Base-by-base conservation (phyloP, 257 asterid species). In the Voacanga thouarsii region DNA sequence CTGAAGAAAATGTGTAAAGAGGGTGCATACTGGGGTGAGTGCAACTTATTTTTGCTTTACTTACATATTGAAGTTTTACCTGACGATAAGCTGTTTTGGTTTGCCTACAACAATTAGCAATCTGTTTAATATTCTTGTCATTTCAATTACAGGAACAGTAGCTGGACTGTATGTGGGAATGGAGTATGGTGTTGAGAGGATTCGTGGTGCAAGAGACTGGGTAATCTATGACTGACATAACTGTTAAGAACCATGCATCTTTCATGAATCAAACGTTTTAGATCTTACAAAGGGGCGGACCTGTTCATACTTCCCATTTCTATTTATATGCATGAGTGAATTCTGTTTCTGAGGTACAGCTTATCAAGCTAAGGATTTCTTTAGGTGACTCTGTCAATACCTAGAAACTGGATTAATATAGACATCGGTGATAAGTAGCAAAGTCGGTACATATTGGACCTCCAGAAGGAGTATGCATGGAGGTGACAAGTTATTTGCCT, bases 21-120 rank as follows among this genome's bases (percentile, higher is more conserved):
- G 84, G 97, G 94, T 73, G 98, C 94, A 81, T 90, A 90, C 79
- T 92, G 98, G 98, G 98, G 98, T 94, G 74, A 84, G 97, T 80
- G 9, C 23, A 59, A 30, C 75, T 69, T 80, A 24, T 67, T 66
- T 82, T 47, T 47, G 30, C 76, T 60, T 50, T 74, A 6, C 30
- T 5, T n/a, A 2, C 67, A 45, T 71, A 12, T 45, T 59, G 53
- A 10, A 49, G 49, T 65, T 21, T 21, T 12, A 55, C 60, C 55
- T 24, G 39, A 56, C 12, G 8, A 37, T 16, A 1, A 26, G 45
- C 39, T 14, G 10, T 64, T 50, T 71, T 66, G 30, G 33, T 23
- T 28, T 71, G 21, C 15, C 15, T 63, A 37, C 11, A 3, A 24
- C 21, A 12, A 23, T 26, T 68, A 15, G 12, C 50, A 53, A 49